Base-by-base conservation (phyloP, 2,329 filamentous ascomycete genomes). In the Penicillium sp. region DNA sequence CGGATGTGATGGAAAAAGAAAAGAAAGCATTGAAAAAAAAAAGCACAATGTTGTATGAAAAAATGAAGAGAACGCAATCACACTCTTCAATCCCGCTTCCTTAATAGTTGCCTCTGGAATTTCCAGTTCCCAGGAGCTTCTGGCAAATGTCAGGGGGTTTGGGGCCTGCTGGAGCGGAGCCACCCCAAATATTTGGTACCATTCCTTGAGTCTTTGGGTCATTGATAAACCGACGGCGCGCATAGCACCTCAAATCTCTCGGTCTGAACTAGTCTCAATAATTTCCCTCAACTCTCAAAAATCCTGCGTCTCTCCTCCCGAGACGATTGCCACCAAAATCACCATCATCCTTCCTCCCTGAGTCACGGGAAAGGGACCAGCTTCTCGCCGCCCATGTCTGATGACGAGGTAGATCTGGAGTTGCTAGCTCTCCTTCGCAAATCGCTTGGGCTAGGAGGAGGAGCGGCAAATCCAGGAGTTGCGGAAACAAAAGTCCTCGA, bases 361-460 rank as follows among this genome's bases (percentile, higher is more conserved):
- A 30, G 19, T 45, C 17, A 48, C 47, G 21, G 62, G 30, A 26
- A 48, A 63, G 49, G 17, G 41, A 38, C 21, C 31, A n/a, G 47
- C 21, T n/a, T 7, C n/a, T 47, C 35, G 26, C 41, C 49, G 30
- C 38, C 53, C 64, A 96, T 96, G 91, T 96, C 92, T 51, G 93
- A 97, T 81, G 92, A 96, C 77, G 94, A 97, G 77, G 89, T 90
- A 52, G 94, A 97, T 73, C 90, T 86, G 46, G 93, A 97, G 78
- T 88, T 98, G 50, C 84, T 97, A 21, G 92, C 89, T 68, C 88
- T 97, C 21, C 86, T 98, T 15, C 90, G 93, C 57, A 88, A 95
- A 76, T 91, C 93, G 65, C 84, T 96, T 21, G 86, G 86, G 49
- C 79, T 90, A 57, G 86, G 88, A 58, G 85, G 85, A 60, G 79